A percentile compares a stretch with the other conserved stretches of the same genome.
Conservation (phyloP, 129 eudicot genomes). For the Chrysanthemum makinoi region DNA sequence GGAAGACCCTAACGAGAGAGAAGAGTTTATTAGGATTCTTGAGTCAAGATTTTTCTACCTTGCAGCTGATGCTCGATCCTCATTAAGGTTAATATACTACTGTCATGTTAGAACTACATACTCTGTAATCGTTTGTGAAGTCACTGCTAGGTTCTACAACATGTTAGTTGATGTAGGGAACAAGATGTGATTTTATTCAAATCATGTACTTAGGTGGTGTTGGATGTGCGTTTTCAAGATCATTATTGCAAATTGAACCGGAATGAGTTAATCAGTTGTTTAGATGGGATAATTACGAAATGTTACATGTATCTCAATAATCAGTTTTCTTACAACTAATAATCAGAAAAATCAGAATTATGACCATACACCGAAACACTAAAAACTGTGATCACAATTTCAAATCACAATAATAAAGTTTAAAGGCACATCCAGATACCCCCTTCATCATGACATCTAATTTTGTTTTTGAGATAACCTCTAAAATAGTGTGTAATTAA, state of each 20-base stretch:
- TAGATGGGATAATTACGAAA: constrained; percentile 7
- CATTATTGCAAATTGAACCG: neutral
- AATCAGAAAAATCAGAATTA: neutral
- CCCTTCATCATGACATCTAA: neutral
- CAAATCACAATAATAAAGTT: neutral
- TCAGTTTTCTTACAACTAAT: neutral
- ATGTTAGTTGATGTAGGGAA: neutral
- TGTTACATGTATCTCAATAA: neutral
- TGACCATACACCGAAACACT: neutral
- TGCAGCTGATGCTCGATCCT: constrained; percentile 97
- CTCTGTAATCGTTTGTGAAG: neutral
- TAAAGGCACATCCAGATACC: constrained; percentile 13
- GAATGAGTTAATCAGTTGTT: neutral
- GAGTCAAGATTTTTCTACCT: constrained; percentile 88
- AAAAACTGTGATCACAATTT: neutral
- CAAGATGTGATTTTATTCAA: constrained; percentile 9
- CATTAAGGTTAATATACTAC: constrained; percentile 56
- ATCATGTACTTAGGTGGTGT: neutral
- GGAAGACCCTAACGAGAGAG: constrained; percentile 86
- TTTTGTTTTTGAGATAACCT: neutral
- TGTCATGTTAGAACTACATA: neutral
- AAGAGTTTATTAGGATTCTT: constrained; percentile 60
- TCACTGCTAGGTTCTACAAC: neutral
- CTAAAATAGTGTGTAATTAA: constrained; percentile 9
- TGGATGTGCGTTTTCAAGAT: constrained; percentile 12